Conservation (phyloP, 768 basidiomycete genomes). For the Amanita subjunquillea region DNA sequence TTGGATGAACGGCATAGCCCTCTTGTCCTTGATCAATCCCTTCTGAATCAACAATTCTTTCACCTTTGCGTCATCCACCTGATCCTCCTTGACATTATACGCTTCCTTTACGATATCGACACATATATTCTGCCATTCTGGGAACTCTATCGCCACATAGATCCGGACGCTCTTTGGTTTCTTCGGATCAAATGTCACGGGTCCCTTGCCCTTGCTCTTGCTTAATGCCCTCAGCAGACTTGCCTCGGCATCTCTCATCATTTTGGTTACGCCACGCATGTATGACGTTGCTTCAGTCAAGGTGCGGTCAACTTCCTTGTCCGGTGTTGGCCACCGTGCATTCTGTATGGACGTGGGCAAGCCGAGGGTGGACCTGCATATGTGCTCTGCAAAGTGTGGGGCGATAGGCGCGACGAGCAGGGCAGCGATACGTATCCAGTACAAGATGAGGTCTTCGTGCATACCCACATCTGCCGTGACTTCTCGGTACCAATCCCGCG, state of each 20-base stretch:
- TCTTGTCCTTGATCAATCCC: slow-evolving; percentile 92
- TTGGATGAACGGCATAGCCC: slow-evolving; percentile 90
- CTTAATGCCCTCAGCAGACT: slow-evolving; percentile 67
- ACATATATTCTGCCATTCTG: slow-evolving; percentile 86
- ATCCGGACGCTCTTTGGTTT: slow-evolving; percentile 77
- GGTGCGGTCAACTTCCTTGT: slow-evolving; percentile 46
- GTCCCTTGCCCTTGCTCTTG: slow-evolving; percentile 61
- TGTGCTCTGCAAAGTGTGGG: slow-evolving; percentile 89
- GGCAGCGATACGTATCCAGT: slow-evolving; percentile 78
- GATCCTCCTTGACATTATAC: slow-evolving; percentile 44
- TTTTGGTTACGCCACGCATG: slow-evolving; percentile 88
- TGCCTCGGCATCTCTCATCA: slow-evolving; percentile 81
- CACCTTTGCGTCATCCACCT: slow-evolving; percentile 78
- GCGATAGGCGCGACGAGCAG: slow-evolving; percentile 81
- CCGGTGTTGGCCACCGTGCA: slow-evolving; percentile 74
- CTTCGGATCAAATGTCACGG: slow-evolving; percentile 68
- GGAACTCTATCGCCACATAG: slow-evolving; percentile 88
- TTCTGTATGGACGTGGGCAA: slow-evolving; percentile 66
- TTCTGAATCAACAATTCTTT: slow-evolving; percentile 53
- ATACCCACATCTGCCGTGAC: slow-evolving; percentile 74
- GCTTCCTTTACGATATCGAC: slow-evolving; percentile 66
- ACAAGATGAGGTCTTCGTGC: slow-evolving; percentile 79
- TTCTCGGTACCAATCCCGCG: slow-evolving; percentile 94
- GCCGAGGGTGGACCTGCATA: slow-evolving; percentile 64
- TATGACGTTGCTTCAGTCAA: slow-evolving; percentile 70